Conservation (phyloP, 2,329 filamentous ascomycete species). For the Incumbomyces delicatus region DNA sequence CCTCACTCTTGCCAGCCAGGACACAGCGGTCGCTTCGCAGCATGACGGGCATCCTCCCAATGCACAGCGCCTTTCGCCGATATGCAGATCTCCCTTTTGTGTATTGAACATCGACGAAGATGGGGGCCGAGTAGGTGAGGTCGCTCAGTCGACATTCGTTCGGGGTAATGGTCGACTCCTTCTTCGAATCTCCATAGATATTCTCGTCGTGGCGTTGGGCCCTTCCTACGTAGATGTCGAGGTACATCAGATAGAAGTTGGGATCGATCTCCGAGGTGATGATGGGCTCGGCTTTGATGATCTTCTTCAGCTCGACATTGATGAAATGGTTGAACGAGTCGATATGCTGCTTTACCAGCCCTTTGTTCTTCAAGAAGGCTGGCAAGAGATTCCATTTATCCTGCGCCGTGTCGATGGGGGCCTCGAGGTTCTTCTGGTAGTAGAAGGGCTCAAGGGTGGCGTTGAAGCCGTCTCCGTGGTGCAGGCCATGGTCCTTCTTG, state of each 20-base stretch:
- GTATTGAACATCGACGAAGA: conserved; percentile 86
- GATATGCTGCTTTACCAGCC: conserved; percentile 91
- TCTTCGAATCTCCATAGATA: conserved; percentile 45
- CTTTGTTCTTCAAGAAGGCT: conserved; percentile 97
- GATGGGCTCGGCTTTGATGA: conserved; percentile 79
- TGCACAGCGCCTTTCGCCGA: conserved; percentile 61
- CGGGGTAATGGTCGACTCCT: conserved; percentile 58
- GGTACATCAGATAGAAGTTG: conserved; percentile 78
- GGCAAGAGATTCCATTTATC: conserved; percentile 97
- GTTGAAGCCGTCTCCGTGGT: conserved; percentile 41
- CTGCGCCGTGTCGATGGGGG: conserved; percentile 58
- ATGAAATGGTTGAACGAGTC: conserved; percentile 99
- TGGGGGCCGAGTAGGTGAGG: conserved; percentile 95
- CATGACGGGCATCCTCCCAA: conserved; percentile 94
- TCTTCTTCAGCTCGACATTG: conserved; percentile 92
- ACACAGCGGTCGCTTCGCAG: conserved; percentile 90
- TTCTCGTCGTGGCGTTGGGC: conserved; percentile 72
- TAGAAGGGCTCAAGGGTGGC: conserved; percentile 61
- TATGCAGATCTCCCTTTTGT: conserved; percentile 70
- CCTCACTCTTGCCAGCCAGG: conserved; percentile 70
- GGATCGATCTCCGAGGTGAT: conserved; percentile 88
- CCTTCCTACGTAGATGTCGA: conserved; percentile 75
- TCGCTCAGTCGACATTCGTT: conserved; percentile 95
- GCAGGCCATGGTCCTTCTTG: conserved; percentile 9
- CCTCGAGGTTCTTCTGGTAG: conserved; percentile 56